Percentiles rank a stretch among this genome's conserved stretches.
These are phyloP conservation scores for Penicillium riverlandense DNA, from an alignment of 495 filamentous ascomycete genomes.

Conservation along the genomic window DNA sequence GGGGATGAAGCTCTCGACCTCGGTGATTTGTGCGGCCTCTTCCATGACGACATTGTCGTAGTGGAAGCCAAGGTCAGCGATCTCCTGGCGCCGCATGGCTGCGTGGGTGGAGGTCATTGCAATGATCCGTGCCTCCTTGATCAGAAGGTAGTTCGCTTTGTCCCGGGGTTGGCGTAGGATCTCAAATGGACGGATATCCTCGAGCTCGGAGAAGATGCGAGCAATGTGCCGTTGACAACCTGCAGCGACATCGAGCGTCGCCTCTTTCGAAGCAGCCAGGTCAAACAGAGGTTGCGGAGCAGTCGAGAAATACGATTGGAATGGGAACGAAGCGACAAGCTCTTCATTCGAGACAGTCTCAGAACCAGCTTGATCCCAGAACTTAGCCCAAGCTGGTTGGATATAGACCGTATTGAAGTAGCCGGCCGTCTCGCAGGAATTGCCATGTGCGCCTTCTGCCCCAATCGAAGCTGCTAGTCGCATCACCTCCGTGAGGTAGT, in stretches of 20 bases:
- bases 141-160: conserved; percentile 89
- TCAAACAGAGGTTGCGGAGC: conserved; percentile 82
- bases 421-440: conserved; percentile 90
- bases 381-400: conserved; percentile 79
- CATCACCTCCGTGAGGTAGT: conserved; percentile 77
- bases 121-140: conserved; percentile 91
- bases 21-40: conserved; percentile 96
- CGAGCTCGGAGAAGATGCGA: conserved; percentile 87
- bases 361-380: conserved; percentile 53
- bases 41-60: conserved; percentile 99
- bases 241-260: conserved; percentile 64
- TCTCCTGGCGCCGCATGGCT: conserved; percentile 93
- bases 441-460: conserved; percentile 85
- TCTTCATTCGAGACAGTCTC: conserved; percentile 48
- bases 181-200: conserved; percentile 92
- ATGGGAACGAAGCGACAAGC: conserved; percentile 75
- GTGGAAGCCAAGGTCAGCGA: conserved; percentile 83
- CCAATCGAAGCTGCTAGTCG: conserved; percentile 75
- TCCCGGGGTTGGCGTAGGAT: conserved; percentile 81
- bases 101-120: conserved; percentile 99
- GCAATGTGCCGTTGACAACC: conserved; percentile 89
- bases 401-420: conserved; percentile 96
- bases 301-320: conserved; percentile 81
- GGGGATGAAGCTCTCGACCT: conserved; percentile 95
- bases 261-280: conserved; percentile 52